Base-by-base conservation (phyloP, 208 protist species). In the Acanthamoeba royreba region DNA sequence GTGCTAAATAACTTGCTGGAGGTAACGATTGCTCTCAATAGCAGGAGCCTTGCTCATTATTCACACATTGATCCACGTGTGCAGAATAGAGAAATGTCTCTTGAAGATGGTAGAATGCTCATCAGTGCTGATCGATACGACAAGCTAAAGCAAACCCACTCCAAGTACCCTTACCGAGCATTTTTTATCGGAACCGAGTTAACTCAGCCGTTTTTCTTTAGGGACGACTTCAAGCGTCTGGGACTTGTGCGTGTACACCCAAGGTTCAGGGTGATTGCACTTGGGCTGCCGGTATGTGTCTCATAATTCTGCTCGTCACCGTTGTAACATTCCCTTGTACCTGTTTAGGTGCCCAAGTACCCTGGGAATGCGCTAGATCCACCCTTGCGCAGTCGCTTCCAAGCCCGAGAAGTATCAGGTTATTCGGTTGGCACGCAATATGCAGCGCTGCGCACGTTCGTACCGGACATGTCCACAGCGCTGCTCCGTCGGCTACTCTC, bases 41-140 rank as follows among this genome's bases (percentile, higher is more conserved):
- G n/a, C n/a, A n/a, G n/a, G n/a, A n/a, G n/a, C n/a, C n/a, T n/a
- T n/a, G n/a, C n/a, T n/a, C n/a, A n/a, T n/a, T n/a, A n/a, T n/a
- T n/a, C n/a, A n/a, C n/a, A n/a, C n/a, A n/a, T n/a, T n/a, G n/a
- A n/a, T n/a, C n/a, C n/a, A n/a, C n/a, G n/a, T n/a, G n/a, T 99
- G 13, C 98, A 99, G 89, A 99, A 99, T 93, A 94, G 98, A 17
- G 98, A 99, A 94, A 99, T 99, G 98, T 94, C 97, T 52, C 96
- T 99, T 0, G 98, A 99, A 89, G 98, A 99, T 93, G 98, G 98
- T 38, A 93, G 96, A 40, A 98, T 98, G 42, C 96, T 99, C 22
- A 97, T 98, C 61, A 95, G 97, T 83, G 97, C 97, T 0, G 95
- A 94, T n/a, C 97, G 98, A 8, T 99, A 98, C 94, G 98, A 99